phyloP scores from a whole-genome alignment of 441 rosid genomes.

The Populus trichocarpa region DNA sequence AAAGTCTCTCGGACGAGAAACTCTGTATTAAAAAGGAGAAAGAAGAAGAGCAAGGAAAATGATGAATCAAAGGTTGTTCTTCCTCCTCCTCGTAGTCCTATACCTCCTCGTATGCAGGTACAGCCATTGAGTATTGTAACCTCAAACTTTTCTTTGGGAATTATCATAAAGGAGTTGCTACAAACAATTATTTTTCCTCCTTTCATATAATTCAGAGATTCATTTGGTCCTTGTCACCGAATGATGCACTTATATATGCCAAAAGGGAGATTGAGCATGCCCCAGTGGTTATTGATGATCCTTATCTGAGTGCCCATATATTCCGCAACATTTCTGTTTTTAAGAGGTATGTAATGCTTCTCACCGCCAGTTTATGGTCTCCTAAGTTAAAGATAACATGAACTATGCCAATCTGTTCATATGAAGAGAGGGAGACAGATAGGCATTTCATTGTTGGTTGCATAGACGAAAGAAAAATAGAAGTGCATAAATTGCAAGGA shows the following conservation, averaged over 20 bases:
- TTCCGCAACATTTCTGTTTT: conserved; percentile 67
- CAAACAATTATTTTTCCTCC: conserved; percentile 8
- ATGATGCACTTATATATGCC: conserved; percentile 61
- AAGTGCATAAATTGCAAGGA: neutral
- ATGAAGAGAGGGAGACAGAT: neutral
- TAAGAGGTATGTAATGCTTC: conserved; percentile 47
- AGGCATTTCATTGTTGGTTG: neutral
- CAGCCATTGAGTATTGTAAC: neutral
- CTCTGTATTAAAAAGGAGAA: conserved; percentile 3
- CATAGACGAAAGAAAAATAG: neutral
- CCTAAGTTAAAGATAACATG: neutral
- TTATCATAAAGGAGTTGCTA: conserved; percentile 4
- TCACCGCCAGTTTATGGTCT: neutral
- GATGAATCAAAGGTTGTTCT: conserved; percentile 27
- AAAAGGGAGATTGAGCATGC: conserved; percentile 58
- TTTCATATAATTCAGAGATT: conserved; percentile 37
- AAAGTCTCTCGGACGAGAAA: conserved; percentile 6
- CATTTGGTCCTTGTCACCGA: conserved; percentile 57
- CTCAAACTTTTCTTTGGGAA: neutral
- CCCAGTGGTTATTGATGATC: conserved; percentile 37
- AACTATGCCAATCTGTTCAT: neutral
- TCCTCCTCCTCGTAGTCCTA: conserved; percentile 33
- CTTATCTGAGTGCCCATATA: conserved; percentile 49
- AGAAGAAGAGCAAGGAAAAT: conserved; percentile 21
- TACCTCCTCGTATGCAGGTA: conserved; percentile 48